Evolutionary conservation across 768 basidiomycete species (phyloP).

Genomic region (Boletales sp.): DNA sequence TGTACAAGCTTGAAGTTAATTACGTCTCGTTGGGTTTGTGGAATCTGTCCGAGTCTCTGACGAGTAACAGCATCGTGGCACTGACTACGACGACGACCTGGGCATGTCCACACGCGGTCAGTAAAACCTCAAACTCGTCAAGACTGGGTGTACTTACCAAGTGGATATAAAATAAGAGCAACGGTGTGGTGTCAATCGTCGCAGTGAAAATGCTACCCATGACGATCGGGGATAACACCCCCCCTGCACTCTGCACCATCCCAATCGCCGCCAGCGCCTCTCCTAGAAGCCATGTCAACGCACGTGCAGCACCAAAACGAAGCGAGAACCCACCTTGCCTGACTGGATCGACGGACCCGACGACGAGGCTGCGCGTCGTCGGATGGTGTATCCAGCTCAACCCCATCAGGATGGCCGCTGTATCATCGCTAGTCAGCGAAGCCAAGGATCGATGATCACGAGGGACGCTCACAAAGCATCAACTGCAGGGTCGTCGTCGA

Average conservation of each 20-base stretch:
- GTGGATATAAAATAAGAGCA: slow-evolving; percentile 24
- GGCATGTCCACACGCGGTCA: background rate
- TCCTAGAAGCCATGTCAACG: slow-evolving; percentile 7
- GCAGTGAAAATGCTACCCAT: slow-evolving; percentile 28
- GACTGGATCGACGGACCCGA: slow-evolving; percentile 24
- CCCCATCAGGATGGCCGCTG: slow-evolving; percentile 20
- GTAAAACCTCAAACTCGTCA: background rate
- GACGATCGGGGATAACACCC: slow-evolving; percentile 24
- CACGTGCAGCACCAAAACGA: background rate
- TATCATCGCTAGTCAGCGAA: background rate
- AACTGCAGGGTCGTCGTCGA: slow-evolving; percentile 5
- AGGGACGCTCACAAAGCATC: slow-evolving; percentile 13
- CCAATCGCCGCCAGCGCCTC: slow-evolving; percentile 27
- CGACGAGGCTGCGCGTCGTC: slow-evolving; percentile 23
- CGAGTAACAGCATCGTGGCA: slow-evolving; percentile 17
- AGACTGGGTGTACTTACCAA: slow-evolving; percentile 8
- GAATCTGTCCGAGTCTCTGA: slow-evolving; percentile 23
- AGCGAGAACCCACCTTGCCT: slow-evolving; percentile 21
- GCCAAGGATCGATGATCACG: no score
- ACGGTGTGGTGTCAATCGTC: slow-evolving; percentile 18
- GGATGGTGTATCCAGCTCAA: slow-evolving; percentile 14
- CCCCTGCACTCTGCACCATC: slow-evolving; percentile 22
- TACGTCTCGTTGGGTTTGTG: slow-evolving; percentile 6
- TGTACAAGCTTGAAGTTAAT: background rate
- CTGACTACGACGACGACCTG: slow-evolving; percentile 18